Base-by-base conservation (phyloP, 345 rosid species). In the Conringia planisiliqua region DNA sequence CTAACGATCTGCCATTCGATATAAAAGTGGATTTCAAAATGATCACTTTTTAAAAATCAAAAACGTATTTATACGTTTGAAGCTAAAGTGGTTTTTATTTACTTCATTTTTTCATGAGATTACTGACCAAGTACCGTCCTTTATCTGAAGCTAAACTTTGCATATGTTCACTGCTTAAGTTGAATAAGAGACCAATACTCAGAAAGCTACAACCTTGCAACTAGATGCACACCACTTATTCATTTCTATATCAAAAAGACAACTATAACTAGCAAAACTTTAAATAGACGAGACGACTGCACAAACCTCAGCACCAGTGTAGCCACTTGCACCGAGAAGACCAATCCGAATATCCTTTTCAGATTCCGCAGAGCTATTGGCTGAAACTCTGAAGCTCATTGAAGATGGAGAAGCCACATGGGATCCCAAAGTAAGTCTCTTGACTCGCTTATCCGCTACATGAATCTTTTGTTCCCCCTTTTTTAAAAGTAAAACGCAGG, bases 251-350 rank as follows among this genome's bases (percentile, higher is more conserved):
- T 3, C 58, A 52, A 12, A 26, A 10, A 52, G 57, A 51, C 1
- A 30, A 22, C 57, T 33, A 32, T 1, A 71, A 9, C 60, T 18
- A 57, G 7, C 1, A 43, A 27, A 56, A 69, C 65, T 4, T 18
- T 3, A 43, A 58, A 44, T 3, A 56, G n/a, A 58, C 0, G 3
- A 17, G 10, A 13, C 14, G 5, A 58, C 30, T 60, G 29, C n/a
- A 81, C 84, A 73, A 66, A 93, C 98, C 98, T 94, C 97, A 1
- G 96, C 93, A 62, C 98, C 98, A 62, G 97, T 94, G 84, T 94
- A 94, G 26, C 98, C 98, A 74, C 98, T 94, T 22, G 97, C 96
- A 68, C 98, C 97, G 27, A 94, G 97, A 79, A 91, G 93, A 47
- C 93, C 98, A 47, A 91, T 78, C 27, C 88, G 82, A 81, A 83